Evolutionary conservation across 129 eudicot species (phyloP).

Genomic region (Flaveria ramosissima): DNA sequence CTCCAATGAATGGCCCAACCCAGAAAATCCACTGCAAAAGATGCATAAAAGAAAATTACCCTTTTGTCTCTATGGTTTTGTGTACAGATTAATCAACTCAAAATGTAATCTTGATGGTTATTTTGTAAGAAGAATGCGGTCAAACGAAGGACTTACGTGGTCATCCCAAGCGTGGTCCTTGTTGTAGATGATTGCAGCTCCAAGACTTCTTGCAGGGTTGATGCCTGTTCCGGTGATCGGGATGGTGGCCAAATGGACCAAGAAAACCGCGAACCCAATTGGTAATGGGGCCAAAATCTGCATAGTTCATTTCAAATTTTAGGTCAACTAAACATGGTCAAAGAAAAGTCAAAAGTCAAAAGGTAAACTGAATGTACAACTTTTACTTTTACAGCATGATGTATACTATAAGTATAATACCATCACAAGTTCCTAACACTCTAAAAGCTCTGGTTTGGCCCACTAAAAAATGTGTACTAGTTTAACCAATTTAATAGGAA

Average conservation of each 20-base stretch:
- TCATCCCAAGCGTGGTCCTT: slow-evolving; percentile 80
- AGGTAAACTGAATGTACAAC: neutral
- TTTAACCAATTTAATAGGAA: neutral
- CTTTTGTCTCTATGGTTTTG: neutral
- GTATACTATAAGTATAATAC: neutral
- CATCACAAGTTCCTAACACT: neutral
- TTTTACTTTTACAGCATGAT: slow-evolving; percentile 37
- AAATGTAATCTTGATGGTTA: slow-evolving; percentile 24
- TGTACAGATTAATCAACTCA: neutral
- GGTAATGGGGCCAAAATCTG: slow-evolving; percentile 97
- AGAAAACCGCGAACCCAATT: slow-evolving; percentile 84
- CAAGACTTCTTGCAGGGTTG: slow-evolving; percentile 95
- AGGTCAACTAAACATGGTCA: slow-evolving; percentile 27
- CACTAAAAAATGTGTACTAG: neutral
- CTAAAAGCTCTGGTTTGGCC: slow-evolving; percentile 22
- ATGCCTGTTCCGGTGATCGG: slow-evolving; percentile 92
- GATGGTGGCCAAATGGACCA: slow-evolving; percentile 93
- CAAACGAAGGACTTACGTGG: slow-evolving; percentile 51
- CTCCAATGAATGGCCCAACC: slow-evolving; percentile 92
- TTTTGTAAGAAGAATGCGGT: neutral
- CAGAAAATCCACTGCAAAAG: slow-evolving; percentile 76
- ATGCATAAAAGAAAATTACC: slow-evolving; percentile 4
- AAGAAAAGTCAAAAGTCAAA: slow-evolving; percentile 25
- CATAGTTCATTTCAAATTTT: neutral
- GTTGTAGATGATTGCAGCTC: slow-evolving; percentile 89